Percentiles rank a stretch among this genome's conserved stretches.
Evolutionary conservation across 2,329 filamentous ascomycete genomes (phyloP).

Genomic region (Alternaria consortialis): DNA sequence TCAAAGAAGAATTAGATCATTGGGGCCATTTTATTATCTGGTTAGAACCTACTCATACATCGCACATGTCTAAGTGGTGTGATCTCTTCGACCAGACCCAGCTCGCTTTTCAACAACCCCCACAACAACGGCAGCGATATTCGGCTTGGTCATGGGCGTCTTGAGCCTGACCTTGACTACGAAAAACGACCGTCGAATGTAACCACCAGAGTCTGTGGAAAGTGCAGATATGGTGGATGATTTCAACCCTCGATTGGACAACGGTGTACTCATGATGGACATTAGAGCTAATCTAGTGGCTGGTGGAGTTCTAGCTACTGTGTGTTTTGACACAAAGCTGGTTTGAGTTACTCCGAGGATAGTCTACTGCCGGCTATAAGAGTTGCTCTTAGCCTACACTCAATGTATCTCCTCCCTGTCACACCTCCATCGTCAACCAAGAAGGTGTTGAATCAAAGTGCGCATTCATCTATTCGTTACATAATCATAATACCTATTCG

Average conservation of each 20-base stretch:
- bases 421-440: background rate
- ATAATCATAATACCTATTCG: conserved; percentile 10
- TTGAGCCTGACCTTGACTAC: too few relatives aligned
- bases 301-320: too few relatives aligned
- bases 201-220: too few relatives aligned
- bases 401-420: background rate
- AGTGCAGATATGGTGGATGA: background rate
- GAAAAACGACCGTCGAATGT: too few relatives aligned
- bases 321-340: background rate
- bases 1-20: too few relatives aligned
- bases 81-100: too few relatives aligned
- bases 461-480: conserved; percentile 14
- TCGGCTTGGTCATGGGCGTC: too few relatives aligned
- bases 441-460: background rate
- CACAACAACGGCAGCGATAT: too few relatives aligned
- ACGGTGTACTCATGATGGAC: background rate
- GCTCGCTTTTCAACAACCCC: too few relatives aligned
- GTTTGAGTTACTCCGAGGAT: background rate
- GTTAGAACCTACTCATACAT: background rate
- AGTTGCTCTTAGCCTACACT: background rate
- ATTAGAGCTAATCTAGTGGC: background rate
- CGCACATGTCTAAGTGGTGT: too few relatives aligned
- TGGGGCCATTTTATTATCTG: background rate
- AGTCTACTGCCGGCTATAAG: background rate
- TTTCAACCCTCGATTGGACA: background rate